Conservation (phyloP, 352 stramenopile genomes). For the Aphanomyces cochlioides region DNA sequence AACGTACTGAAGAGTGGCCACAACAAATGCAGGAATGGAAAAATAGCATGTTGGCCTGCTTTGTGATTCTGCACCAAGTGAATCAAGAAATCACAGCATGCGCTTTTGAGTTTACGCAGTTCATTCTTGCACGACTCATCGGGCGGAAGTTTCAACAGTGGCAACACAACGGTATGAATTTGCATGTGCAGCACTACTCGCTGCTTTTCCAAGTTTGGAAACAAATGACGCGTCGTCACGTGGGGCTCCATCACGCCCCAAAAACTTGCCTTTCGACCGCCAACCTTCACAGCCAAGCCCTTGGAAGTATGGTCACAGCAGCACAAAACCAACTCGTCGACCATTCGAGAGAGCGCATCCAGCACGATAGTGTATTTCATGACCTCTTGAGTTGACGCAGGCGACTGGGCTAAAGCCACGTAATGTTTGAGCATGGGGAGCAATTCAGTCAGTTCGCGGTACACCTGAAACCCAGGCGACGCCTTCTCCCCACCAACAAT, state of each 20-base stretch:
- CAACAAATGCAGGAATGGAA: background rate
- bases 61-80: background rate
- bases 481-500: background rate
- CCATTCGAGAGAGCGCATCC: background rate
- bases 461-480: conserved; percentile 13
- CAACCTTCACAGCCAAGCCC: background rate
- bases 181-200: conserved; percentile 4
- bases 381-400: background rate
- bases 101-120: background rate
- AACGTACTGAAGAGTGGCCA: conserved; percentile 4
- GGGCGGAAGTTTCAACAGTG: background rate
- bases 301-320: background rate
- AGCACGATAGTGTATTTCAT: background rate
- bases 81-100: conserved; percentile 7
- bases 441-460: background rate
- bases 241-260: conserved; percentile 2
- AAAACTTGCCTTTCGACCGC: background rate
- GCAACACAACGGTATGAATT: conserved; percentile 1
- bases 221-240: background rate
- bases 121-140: background rate
- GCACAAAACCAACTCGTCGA: background rate
- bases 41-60: background rate
- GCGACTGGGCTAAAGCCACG: background rate
- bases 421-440: conserved; percentile 12
- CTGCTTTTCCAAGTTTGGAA: background rate